Conservation (phyloP, 2,329 filamentous ascomycete species). For the Fusarium ramigenum region DNA sequence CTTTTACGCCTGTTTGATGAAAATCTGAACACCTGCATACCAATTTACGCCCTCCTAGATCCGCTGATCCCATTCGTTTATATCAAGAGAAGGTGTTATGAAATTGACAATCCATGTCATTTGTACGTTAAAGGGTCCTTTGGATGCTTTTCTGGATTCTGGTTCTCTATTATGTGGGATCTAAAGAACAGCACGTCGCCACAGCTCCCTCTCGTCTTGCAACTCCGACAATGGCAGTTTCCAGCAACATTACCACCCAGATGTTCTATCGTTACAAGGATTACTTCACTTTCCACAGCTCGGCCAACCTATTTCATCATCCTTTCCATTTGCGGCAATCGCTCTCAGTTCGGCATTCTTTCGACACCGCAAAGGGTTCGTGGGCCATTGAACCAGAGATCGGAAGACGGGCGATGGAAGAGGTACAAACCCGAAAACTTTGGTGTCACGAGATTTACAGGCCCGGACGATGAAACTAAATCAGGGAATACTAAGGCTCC, state of each 20-base stretch:
- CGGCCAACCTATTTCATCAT: rapidly evolving
- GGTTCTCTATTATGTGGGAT: background rate
- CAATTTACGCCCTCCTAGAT: rapidly evolving
- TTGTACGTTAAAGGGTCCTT: too few species aligned
- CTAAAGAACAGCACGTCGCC: rapidly evolving
- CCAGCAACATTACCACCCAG: rapidly evolving
- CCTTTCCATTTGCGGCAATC: rapidly evolving
- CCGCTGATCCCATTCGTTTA: rapidly evolving
- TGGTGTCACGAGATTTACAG: rapidly evolving
- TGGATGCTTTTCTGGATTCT: rapidly evolving
- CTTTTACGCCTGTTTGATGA: background rate
- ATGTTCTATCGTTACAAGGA: rapidly evolving
- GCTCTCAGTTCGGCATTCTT: rapidly evolving
- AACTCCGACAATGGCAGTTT: background rate
- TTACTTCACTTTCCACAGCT: rapidly evolving
- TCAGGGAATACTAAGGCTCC: rapidly evolving
- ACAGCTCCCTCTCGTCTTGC: rapidly evolving
- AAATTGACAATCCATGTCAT: rapidly evolving
- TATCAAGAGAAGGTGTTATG: rapidly evolving
- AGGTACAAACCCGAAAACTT: rapidly evolving
- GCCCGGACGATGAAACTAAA: rapidly evolving
- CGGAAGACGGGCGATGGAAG: rapidly evolving
- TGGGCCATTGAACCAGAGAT: rapidly evolving
- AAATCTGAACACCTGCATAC: rapidly evolving
- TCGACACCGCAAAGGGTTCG: rapidly evolving